A percentile compares a stretch with the other conserved stretches of the same genome.
phyloP scores from a whole-genome alignment of 2,329 filamentous ascomycete species.

The Pleoardoris graminearum region DNA sequence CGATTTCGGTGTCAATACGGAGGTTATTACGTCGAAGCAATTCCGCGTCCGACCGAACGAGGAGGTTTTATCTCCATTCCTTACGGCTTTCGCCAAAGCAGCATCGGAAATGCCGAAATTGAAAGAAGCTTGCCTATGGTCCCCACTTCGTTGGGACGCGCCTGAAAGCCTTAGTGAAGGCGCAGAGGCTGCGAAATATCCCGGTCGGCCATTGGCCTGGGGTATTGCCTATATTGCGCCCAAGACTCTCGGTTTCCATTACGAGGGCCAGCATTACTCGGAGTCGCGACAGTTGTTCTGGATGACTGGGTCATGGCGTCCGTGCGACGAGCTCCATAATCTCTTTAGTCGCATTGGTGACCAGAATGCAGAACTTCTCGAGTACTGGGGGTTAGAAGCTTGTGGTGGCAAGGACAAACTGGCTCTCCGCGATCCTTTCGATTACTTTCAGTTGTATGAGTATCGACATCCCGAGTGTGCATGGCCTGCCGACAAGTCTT shows the following conservation, averaged over 20 bases:
- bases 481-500: neutral
- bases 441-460: neutral
- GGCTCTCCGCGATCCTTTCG: neutral
- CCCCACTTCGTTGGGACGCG: neutral
- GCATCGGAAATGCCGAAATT: conserved; percentile 1
- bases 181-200: neutral
- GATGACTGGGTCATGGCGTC: conserved; percentile 6
- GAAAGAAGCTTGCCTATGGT: conserved; percentile 6
- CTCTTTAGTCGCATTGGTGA: neutral
- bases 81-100: conserved; percentile 2
- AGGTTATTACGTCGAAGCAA: neutral
- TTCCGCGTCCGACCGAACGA: conserved; percentile 2
- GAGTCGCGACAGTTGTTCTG: conserved; percentile 6
- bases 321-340: conserved; percentile 5
- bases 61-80: conserved; percentile 1
- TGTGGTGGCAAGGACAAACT: neutral
- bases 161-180: neutral
- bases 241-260: neutral
- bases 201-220: neutral
- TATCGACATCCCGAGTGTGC: neutral
- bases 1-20: neutral
- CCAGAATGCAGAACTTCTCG: neutral
- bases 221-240: conserved; percentile 4
- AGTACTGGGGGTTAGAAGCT: conserved; percentile 1
- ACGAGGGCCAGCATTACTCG: neutral